Base-by-base conservation (phyloP, 345 rosid genomes). In the Murraya koenigii region DNA sequence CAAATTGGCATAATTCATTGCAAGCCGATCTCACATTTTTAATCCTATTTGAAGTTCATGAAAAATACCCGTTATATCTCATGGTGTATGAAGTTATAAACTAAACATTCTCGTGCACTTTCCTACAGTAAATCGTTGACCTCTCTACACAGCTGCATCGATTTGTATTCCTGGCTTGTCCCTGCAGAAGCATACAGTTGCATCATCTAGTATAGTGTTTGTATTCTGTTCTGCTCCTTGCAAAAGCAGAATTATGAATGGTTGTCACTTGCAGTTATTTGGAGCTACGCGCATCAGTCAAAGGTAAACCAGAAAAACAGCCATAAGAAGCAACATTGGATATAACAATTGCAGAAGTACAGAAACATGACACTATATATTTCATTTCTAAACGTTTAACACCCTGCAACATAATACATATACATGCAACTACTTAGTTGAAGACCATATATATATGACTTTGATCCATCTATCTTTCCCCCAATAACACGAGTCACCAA, bases 381-480 rank as follows among this genome's bases (percentile, higher is more conserved):
- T 76, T 54, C 56, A 55, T 76, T 66, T 76, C 55, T 76, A 55
- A 55, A 55, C 65, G 56, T 56, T n/a, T 35, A 33, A 8, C 4
- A 64, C 59, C 23, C 14, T 2, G 13, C 22, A 38, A 47, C 44
- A 44, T 14, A 44, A 44, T 44, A 44, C 17, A 64, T 64, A 64
- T 64, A 64, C 62, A 75, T 32, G 15, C 32, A 75, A 38, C 44
- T 17, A 64, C 20, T 35, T 49, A 32, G 32, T 49, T 28, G 9
- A 62, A 33, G 41, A 63, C 7, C 41, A 15, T 25, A 44, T 44
- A 44, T 44, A 44, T 44, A 69, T 32, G 26, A 32, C 23, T 66
- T 36, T 54, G 15, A 64, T 49, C 1, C 7, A 59, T 77, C 54
- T 68, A 78, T 82, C 77, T 76, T 59, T 60, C 38, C 58, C 30